These are phyloP conservation scores for Coemansia sp. DNA, from an alignment of 192 early-diverging fungal genomes.

Conservation along the genomic window DNA sequence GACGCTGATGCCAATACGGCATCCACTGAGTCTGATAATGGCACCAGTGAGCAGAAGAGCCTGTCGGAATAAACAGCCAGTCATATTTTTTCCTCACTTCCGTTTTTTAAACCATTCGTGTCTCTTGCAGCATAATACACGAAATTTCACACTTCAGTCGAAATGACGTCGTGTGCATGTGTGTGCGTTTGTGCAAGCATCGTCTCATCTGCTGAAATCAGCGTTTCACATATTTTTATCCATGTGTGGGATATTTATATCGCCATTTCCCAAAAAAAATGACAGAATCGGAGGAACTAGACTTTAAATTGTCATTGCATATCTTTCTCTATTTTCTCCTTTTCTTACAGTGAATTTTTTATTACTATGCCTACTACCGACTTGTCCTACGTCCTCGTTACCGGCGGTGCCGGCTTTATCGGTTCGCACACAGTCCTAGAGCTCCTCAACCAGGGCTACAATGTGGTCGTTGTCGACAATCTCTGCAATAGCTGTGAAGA, in stretches of 20 bases:
- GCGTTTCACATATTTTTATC: background rate
- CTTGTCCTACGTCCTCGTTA: conserved; percentile 54
- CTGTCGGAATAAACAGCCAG: no score
- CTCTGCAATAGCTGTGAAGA: conserved; percentile 78
- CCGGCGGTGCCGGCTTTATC: conserved; percentile 86
- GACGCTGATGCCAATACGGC: no score
- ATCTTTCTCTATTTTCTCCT: no score
- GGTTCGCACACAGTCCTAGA: conserved; percentile 93
- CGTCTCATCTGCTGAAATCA: background rate
- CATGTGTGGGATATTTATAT: no score
- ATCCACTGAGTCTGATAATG: no score
- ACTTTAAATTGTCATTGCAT: background rate
- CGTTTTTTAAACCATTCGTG: no score
- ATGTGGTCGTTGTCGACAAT: conserved; percentile 92
- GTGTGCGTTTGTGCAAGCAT: conserved; percentile 2
- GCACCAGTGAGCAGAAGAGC: no score
- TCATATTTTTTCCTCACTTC: no score
- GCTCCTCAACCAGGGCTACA: conserved; percentile 67
- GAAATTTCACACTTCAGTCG: background rate
- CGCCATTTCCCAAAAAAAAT: no score
- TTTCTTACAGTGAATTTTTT: no score
- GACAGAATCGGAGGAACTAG: no score
- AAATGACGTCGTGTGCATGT: background rate
- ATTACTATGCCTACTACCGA: conserved; percentile 18
- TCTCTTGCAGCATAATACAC: no score